These are phyloP conservation scores for Sphagnum contortum DNA, from an alignment of 225 moss, liverwort and hornwort genomes.

Conservation along the genomic window DNA sequence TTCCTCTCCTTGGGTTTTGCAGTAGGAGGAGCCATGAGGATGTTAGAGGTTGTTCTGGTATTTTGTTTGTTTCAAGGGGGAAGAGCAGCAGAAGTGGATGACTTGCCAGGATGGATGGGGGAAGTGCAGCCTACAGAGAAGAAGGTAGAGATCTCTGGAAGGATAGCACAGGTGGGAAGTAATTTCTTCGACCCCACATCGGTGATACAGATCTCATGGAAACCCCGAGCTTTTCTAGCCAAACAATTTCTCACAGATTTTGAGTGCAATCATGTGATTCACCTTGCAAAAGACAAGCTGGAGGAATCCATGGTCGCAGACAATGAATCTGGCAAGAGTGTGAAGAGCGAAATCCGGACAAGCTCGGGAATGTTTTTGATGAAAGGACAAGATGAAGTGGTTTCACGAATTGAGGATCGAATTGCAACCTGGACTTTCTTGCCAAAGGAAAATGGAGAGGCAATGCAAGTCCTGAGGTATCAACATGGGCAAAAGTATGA, in stretches of 20 bases:
- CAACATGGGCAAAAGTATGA: slow-evolving; percentile 95
- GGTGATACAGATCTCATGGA: slow-evolving; percentile 52
- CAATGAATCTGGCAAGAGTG: slow-evolving; percentile 94
- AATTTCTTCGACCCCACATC: slow-evolving; percentile 18
- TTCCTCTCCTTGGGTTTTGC: no score
- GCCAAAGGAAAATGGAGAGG: slow-evolving; percentile 88
- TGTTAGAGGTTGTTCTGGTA: no score
- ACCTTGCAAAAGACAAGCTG: slow-evolving; percentile 73
- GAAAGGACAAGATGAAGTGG: slow-evolving; percentile 76
- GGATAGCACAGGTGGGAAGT: no score
- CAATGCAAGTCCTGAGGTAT: slow-evolving; percentile 87
- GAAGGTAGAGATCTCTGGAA: no score
- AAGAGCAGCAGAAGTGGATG: slow-evolving; percentile 39
- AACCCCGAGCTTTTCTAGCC: slow-evolving; percentile 67
- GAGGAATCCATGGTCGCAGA: slow-evolving; percentile 72
- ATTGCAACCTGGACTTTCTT: slow-evolving; percentile 88
- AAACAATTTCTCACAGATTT: slow-evolving; percentile 72
- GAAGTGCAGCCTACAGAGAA: slow-evolving; percentile 14
- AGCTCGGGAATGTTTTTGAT: slow-evolving; percentile 91
- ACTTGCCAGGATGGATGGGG: slow-evolving; percentile 52
- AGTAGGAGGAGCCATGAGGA: no score
- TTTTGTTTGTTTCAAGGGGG: slow-evolving; percentile 1
- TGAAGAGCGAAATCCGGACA: slow-evolving; percentile 86
- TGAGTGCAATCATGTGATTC: slow-evolving; percentile 87
- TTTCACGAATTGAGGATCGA: slow-evolving; percentile 50